These are phyloP conservation scores for Cicer pinnatifidum DNA, from an alignment of 306 rosid species.

Conservation along the genomic window DNA sequence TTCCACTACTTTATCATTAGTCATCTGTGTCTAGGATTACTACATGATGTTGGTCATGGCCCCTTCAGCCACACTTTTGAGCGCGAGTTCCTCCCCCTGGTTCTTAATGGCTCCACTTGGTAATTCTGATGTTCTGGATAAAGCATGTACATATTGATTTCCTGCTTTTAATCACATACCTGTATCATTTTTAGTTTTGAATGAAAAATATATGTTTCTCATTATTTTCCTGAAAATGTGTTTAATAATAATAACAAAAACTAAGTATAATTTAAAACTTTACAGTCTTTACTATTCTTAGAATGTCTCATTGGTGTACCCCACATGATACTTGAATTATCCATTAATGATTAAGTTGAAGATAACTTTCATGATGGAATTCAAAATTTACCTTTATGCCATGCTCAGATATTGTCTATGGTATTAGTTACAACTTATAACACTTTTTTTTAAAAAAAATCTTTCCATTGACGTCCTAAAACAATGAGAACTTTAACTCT, in stretches of 20 bases:
- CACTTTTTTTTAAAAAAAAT: not conserved
- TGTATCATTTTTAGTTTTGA: not conserved
- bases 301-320: slow-evolving; percentile 3
- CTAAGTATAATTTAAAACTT: not conserved
- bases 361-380: slow-evolving; percentile 26
- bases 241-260: too few species aligned
- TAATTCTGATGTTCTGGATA: slow-evolving; percentile 39
- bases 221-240: too few species aligned
- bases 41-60: slow-evolving; percentile 68
- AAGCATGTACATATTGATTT: slow-evolving; percentile 16
- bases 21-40: slow-evolving; percentile 46
- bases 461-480: slow-evolving; percentile 1
- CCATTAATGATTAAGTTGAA: slow-evolving; percentile 9
- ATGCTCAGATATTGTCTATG: not conserved
- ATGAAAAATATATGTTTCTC: not conserved
- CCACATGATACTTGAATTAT: slow-evolving; percentile 20
- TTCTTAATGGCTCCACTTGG: slow-evolving; percentile 49
- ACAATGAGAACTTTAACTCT: not conserved
- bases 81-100: slow-evolving; percentile 53
- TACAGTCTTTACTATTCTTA: slow-evolving; percentile 8
- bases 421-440: not conserved
- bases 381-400: not conserved
- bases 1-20: slow-evolving; percentile 36
- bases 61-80: slow-evolving; percentile 64
- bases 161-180: not conserved